These are phyloP conservation scores for Amyloporia xantha DNA, from an alignment of 768 basidiomycete species.

Conservation along the genomic window DNA sequence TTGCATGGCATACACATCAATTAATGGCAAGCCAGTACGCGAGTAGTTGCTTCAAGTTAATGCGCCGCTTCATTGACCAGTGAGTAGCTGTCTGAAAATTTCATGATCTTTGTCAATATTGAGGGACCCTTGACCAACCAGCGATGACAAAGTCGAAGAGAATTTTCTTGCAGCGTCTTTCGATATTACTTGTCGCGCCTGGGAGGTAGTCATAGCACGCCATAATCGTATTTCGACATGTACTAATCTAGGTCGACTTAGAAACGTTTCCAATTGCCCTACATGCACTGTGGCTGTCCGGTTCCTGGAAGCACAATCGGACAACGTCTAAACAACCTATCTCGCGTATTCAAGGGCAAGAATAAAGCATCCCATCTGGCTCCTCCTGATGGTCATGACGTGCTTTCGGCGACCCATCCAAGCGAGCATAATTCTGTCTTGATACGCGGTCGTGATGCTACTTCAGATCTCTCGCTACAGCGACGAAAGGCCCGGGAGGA, in stretches of 20 bases:
- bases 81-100: conserved; percentile 24
- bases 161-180: conserved; percentile 36
- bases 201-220: conserved; percentile 29
- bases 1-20: conserved; percentile 77
- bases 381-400: conserved; percentile 28
- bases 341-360: conserved; percentile 3
- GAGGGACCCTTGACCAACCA: too few relatives aligned
- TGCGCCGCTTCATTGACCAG: conserved; percentile 51
- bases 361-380: conserved; percentile 29
- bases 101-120: not conserved
- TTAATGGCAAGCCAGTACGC: conserved; percentile 43
- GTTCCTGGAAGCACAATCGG: conserved; percentile 39
- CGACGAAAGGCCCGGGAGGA: conserved; percentile 18
- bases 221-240: not conserved
- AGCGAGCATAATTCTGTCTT: conserved; percentile 42
- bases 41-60: conserved; percentile 33
- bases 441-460: conserved; percentile 23
- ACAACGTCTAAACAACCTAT: conserved; percentile 34
- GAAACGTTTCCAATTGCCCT: conserved; percentile 43
- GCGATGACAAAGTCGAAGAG: conserved; percentile 47
- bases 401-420: conserved; percentile 46
- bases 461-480: conserved; percentile 7
- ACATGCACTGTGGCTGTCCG: conserved; percentile 57
- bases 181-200: conserved; percentile 44
- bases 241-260: conserved; percentile 13